phyloP scores from a whole-genome alignment of 2,329 filamentous ascomycete genomes.

The Botrytis fragariae region DNA sequence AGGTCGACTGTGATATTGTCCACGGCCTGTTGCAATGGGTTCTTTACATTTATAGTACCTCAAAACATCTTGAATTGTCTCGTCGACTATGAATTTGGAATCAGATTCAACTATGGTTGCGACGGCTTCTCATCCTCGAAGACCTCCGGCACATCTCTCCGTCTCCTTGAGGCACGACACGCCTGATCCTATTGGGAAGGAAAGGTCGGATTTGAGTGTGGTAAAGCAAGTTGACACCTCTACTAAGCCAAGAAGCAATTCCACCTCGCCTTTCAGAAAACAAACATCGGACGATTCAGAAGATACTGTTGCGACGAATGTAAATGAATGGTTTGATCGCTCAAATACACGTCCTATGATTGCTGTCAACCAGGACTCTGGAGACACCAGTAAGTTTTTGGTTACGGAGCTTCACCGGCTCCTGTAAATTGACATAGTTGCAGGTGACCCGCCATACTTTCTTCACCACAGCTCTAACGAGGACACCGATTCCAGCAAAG shows the following conservation, averaged over 20 bases:
- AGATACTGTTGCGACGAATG: conserved; percentile 22
- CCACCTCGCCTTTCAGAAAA: conserved; percentile 10
- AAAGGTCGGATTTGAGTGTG: not conserved
- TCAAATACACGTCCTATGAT: conserved; percentile 29
- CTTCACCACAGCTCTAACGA: conserved; percentile 27
- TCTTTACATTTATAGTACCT: not conserved
- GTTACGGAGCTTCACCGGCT: not conserved
- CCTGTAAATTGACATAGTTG: not conserved
- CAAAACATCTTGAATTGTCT: not conserved
- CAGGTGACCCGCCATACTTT: conserved; percentile 35
- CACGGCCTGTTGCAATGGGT: conserved; percentile 8
- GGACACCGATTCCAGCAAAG: conserved; percentile 9
- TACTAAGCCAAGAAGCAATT: not conserved
- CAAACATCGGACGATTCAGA: conserved; percentile 26
- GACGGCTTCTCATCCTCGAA: conserved; percentile 27
- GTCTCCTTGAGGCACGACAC: conserved; percentile 27
- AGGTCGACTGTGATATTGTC: not conserved
- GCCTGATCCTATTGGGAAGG: not conserved
- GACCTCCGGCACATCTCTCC: conserved; percentile 31
- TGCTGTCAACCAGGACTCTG: conserved; percentile 18
- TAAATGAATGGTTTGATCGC: conserved; percentile 34
- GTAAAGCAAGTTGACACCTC: not conserved
- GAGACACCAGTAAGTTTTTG: conserved; percentile 31
- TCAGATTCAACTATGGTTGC: not conserved
- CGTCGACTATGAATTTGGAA: conserved; percentile 16